Evolutionary conservation across 345 rosid genomes (phyloP).

Genomic region (Murraya koenigii): DNA sequence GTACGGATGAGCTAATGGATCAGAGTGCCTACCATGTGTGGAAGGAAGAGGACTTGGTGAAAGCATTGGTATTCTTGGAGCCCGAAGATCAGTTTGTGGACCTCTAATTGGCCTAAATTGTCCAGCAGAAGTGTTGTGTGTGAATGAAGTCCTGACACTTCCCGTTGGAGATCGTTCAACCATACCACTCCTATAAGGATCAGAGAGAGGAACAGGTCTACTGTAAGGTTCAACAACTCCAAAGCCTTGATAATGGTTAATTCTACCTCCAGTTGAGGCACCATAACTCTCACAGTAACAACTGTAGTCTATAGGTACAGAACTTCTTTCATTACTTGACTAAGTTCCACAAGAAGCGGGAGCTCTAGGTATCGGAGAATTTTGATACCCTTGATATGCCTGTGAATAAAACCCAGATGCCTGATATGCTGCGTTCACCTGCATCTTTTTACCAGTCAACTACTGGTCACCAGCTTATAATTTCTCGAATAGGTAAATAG

Average conservation of each 20-base stretch:
- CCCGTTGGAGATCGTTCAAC: constrained; percentile 15
- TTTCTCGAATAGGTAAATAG: neutral
- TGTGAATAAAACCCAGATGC: neutral
- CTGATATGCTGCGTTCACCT: constrained; percentile 11
- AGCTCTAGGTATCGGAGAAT: constrained; percentile 1
- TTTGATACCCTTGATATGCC: constrained; percentile 16
- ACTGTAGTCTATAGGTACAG: neutral
- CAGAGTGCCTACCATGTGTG: constrained; percentile 14
- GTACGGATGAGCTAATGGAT: neutral
- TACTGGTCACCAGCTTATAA: neutral
- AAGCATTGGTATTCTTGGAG: constrained; percentile 5
- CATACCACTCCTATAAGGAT: neutral
- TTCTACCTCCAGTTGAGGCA: constrained; percentile 11
- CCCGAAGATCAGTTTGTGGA: neutral
- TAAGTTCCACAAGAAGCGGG: constrained; percentile 6
- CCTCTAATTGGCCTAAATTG: neutral
- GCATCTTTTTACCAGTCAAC: neutral
- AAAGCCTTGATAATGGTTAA: constrained; percentile 7
- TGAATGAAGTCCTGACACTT: neutral
- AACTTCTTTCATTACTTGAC: neutral
- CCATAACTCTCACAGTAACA: neutral
- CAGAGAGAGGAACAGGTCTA: neutral
- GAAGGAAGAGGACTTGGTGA: neutral
- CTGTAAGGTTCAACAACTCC: constrained; percentile 1
- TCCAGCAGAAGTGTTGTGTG: constrained; percentile 7